Conservation (phyloP, 2,329 filamentous ascomycete species). For the Knufia petricola region DNA sequence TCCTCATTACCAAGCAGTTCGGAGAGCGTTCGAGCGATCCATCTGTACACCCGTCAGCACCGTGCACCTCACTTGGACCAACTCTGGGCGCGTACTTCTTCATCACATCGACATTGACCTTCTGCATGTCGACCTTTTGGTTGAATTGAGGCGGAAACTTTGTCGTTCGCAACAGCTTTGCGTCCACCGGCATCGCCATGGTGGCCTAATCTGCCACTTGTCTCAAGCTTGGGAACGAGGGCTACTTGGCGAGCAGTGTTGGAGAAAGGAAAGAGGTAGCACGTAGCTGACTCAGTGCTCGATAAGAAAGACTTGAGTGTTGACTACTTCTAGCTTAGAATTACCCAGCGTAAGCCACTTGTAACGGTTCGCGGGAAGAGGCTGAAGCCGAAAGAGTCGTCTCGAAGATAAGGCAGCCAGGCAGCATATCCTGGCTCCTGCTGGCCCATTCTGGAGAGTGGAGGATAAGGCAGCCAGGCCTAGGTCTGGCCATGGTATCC, state of each 20-base stretch:
- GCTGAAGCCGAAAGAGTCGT: no score
- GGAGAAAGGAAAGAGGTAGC: no score
- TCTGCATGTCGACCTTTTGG: conserved; percentile 92
- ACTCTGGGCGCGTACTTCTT: conserved; percentile 68
- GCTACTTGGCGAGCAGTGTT: no score
- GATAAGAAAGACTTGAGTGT: no score
- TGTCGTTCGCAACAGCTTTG: conserved; percentile 79
- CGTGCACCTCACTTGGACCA: conserved; percentile 11
- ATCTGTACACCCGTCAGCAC: conserved; percentile 47
- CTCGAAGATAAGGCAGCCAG: not conserved
- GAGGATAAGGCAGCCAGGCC: no score
- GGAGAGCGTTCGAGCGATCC: conserved; percentile 82
- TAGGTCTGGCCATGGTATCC: no score
- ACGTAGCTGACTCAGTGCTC: no score
- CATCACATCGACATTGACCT: conserved; percentile 95
- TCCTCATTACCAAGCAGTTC: conserved; percentile 87
- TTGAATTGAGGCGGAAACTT: conserved; percentile 92
- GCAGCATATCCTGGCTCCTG: not conserved
- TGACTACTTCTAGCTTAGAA: not conserved
- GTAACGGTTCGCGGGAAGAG: no score
- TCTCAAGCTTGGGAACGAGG: no score
- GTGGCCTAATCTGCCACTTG: no score
- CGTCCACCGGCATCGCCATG: conserved; percentile 60
- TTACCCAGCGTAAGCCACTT: not conserved
- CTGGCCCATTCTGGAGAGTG: no score